Conservation (phyloP, 345 rosid species). For the Eucalyptus regnans region DNA sequence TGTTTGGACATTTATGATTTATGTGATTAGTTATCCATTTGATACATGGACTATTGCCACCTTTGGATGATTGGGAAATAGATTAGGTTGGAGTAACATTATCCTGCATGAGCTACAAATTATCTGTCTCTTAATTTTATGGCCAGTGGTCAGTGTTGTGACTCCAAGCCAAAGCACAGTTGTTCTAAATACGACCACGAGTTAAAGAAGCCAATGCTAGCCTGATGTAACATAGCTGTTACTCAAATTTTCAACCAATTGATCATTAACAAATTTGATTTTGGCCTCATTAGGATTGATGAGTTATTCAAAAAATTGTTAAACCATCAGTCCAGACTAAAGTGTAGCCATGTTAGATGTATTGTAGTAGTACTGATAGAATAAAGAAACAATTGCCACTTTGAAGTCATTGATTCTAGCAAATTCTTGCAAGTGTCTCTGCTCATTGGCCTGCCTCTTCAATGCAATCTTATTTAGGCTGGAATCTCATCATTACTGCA, state of each 20-base stretch:
- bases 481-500: background rate
- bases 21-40: background rate
- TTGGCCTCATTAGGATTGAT: background rate
- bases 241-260: background rate
- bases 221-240: background rate
- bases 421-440: background rate
- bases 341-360: background rate
- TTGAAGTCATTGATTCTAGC: background rate
- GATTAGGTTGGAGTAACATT: background rate
- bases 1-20: background rate
- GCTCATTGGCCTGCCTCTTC: background rate
- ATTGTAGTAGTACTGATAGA: background rate
- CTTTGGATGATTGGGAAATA: too few species aligned
- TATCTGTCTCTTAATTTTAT: background rate
- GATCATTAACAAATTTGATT: background rate
- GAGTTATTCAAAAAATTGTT: background rate
- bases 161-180: background rate
- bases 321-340: background rate
- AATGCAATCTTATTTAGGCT: background rate
- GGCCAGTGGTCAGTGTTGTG: background rate
- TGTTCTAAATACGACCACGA: background rate
- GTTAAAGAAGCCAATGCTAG: background rate
- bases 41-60: background rate
- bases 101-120: background rate
- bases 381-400: background rate